Percentiles rank a stretch among this genome's conserved stretches.
Evolutionary conservation across 805 yeast genomes (phyloP).

Genomic region (Scheffersomyces ergatensis): DNA sequence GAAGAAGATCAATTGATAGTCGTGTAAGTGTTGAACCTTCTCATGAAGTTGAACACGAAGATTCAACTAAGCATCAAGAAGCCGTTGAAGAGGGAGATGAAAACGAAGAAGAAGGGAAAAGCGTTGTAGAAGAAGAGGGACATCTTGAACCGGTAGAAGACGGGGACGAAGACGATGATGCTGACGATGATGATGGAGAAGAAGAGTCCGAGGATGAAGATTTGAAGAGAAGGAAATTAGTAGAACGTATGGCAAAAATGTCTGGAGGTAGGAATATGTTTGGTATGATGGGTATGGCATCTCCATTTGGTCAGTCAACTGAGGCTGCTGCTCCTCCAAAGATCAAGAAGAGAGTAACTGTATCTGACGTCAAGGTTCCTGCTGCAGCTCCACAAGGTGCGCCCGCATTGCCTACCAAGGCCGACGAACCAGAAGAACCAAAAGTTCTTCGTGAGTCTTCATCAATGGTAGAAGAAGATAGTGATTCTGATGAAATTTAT

Average conservation of each 20-base stretch:
- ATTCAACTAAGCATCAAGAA: background rate
- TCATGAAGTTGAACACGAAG: slow-evolving; percentile 1
- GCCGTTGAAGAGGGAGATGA: background rate
- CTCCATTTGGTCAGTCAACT: slow-evolving; percentile 30
- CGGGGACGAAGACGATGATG: slow-evolving; percentile 39
- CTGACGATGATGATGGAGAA: slow-evolving; percentile 48
- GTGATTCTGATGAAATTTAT: slow-evolving; percentile 6
- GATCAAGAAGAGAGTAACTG: slow-evolving; percentile 11
- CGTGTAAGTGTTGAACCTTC: slow-evolving; percentile 9
- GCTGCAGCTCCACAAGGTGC: slow-evolving; percentile 4
- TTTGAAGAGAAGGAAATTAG: slow-evolving; percentile 66
- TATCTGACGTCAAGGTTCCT: too few relatives aligned
- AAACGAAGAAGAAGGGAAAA: slow-evolving; percentile 9
- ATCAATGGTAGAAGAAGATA: slow-evolving; percentile 23
- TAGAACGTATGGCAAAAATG: slow-evolving; percentile 94
- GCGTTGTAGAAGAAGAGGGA: slow-evolving; percentile 10
- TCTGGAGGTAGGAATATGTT: slow-evolving; percentile 83
- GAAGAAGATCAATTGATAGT: slow-evolving; percentile 5
- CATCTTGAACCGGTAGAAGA: slow-evolving; percentile 8
- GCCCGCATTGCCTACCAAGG: slow-evolving; percentile 43
- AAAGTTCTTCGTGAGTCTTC: slow-evolving; percentile 19
- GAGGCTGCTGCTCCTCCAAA: slow-evolving; percentile 8
- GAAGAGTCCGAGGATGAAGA: slow-evolving; percentile 76
- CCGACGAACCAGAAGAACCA: slow-evolving; percentile 20
- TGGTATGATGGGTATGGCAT: slow-evolving; percentile 64